Conservation (phyloP, 495 filamentous ascomycete genomes). For the Aspergillus bridgeri region DNA sequence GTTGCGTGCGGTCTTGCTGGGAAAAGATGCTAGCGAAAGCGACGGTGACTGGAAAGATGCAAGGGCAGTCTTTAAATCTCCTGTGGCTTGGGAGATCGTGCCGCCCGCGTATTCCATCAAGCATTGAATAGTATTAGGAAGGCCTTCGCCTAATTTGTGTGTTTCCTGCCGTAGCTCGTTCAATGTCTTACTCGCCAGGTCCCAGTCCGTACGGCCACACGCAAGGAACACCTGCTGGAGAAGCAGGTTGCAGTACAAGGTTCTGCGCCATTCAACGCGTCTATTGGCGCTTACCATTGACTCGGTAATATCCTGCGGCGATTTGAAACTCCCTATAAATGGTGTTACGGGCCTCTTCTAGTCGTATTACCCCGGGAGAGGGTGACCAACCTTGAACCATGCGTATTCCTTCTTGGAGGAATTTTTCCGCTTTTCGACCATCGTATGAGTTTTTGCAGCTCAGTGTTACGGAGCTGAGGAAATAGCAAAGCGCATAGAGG, state of each 20-base stretch:
- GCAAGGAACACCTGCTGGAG: constrained; percentile 59
- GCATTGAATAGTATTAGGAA: constrained; percentile 42
- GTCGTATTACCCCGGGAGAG: background rate
- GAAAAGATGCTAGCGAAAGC: constrained; percentile 50
- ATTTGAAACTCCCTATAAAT: constrained; percentile 35
- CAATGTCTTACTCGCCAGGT: constrained; percentile 45
- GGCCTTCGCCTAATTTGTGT: constrained; percentile 30
- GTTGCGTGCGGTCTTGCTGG: constrained; percentile 39
- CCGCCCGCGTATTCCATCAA: constrained; percentile 68
- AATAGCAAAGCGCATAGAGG: constrained; percentile 66
- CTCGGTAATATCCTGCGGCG: constrained; percentile 39
- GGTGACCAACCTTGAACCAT: constrained; percentile 49
- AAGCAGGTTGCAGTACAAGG: constrained; percentile 53
- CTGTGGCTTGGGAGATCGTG: constrained; percentile 74
- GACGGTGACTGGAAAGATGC: constrained; percentile 57
- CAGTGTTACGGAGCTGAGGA: constrained; percentile 68
- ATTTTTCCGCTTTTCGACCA: constrained; percentile 63
- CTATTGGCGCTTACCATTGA: constrained; percentile 44
- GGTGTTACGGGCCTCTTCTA: constrained; percentile 12
- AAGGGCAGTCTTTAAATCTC: constrained; percentile 63
- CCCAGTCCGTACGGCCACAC: constrained; percentile 62
- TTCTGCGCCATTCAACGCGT: constrained; percentile 50
- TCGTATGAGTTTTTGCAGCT: constrained; percentile 61
- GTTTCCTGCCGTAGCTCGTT: constrained; percentile 36
- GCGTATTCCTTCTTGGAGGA: constrained; percentile 62